These are phyloP conservation scores for Trichoderma sp. DNA, from an alignment of 2,329 filamentous ascomycete genomes.

Conservation along the genomic window DNA sequence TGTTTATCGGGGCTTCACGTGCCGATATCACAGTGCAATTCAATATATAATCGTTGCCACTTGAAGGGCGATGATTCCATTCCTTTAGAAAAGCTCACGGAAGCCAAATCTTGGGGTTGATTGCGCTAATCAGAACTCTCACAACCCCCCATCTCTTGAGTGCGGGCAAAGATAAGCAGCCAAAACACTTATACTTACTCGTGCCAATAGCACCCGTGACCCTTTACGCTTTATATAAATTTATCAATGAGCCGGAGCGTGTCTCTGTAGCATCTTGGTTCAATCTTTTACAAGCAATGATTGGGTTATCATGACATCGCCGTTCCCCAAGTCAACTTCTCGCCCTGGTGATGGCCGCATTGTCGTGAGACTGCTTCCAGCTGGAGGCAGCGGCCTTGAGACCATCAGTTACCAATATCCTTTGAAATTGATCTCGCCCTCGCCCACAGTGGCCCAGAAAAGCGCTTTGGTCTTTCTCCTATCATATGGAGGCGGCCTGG, in stretches of 20 bases:
- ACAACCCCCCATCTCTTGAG: background rate
- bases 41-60: background rate
- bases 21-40: background rate
- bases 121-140: background rate
- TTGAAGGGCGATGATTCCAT: background rate
- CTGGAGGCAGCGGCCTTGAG: constrained; percentile 66
- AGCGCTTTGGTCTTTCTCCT: constrained; percentile 83
- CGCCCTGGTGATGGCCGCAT: constrained; percentile 76
- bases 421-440: constrained; percentile 85
- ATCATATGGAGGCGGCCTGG: constrained; percentile 90
- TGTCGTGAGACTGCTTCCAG: constrained; percentile 68
- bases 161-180: background rate
- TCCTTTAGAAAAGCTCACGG: background rate
- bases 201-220: background rate
- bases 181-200: background rate
- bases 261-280: background rate
- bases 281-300: constrained; percentile 17
- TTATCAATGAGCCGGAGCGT: background rate
- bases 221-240: background rate
- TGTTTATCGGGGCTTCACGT: background rate
- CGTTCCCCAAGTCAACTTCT: constrained; percentile 72
- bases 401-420: constrained; percentile 88
- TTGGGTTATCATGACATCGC: constrained; percentile 42
- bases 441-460: constrained; percentile 59
- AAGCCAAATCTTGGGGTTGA: background rate